Percentiles rank a stretch among this genome's conserved stretches.
These are phyloP conservation scores for Suhomyces emberorum DNA, from an alignment of 805 yeast species.

Conservation along the genomic window DNA sequence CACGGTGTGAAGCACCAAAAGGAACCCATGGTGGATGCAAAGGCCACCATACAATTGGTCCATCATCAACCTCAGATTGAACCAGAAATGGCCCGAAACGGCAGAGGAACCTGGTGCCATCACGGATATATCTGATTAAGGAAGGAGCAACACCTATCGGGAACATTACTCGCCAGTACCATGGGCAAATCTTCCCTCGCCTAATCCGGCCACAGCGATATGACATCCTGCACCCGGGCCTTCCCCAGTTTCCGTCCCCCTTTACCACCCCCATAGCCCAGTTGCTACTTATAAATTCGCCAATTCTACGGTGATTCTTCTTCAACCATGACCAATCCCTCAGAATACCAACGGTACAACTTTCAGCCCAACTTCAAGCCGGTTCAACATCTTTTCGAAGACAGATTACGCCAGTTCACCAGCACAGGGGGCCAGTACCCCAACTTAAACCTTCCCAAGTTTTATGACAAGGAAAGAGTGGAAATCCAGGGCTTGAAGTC, in stretches of 20 bases:
- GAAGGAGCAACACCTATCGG: too few relatives aligned
- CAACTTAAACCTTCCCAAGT: conserved; percentile 73
- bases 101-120: too few relatives aligned
- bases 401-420: conserved; percentile 72
- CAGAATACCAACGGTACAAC: conserved; percentile 13
- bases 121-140: too few relatives aligned
- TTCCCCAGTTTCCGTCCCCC: conserved; percentile 7
- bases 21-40: too few relatives aligned
- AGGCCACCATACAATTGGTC: too few relatives aligned
- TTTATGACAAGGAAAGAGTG: conserved; percentile 61
- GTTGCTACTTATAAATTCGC: not conserved
- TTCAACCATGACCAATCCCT: conserved; percentile 1
- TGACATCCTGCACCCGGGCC: conserved; percentile 4
- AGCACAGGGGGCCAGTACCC: conserved; percentile 71
- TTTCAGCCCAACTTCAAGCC: conserved; percentile 69
- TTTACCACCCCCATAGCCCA: not conserved
- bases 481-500: conserved; percentile 52
- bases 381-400: conserved; percentile 67
- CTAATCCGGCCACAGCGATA: too few relatives aligned
- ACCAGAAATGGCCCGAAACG: too few relatives aligned
- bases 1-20: too few relatives aligned
- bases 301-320: not conserved
- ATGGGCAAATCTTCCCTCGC: not conserved
- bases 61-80: too few relatives aligned
- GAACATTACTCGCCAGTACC: too few relatives aligned